Conservation (phyloP, 257 asterid genomes). For the Prunella vulgaris region DNA sequence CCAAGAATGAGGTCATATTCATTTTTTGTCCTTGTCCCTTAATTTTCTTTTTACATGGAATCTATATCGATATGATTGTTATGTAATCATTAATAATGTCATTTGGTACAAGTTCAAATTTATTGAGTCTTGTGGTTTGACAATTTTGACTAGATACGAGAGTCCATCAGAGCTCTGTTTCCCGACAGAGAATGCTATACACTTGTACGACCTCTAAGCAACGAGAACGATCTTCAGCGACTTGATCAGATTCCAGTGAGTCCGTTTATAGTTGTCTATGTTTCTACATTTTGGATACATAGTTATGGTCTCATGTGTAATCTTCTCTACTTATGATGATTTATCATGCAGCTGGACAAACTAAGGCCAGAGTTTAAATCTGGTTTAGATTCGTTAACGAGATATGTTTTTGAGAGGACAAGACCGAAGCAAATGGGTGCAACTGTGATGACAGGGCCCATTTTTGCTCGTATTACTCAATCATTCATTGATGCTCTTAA, state of each 20-base stretch:
- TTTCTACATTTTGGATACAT: slow-evolving; percentile 8
- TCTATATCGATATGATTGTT: not conserved
- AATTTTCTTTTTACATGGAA: not conserved
- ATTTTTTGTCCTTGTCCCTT: not conserved
- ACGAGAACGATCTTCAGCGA: slow-evolving; percentile 83
- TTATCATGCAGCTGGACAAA: slow-evolving; percentile 50
- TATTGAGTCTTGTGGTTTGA: slow-evolving; percentile 11
- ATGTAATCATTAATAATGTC: not conserved
- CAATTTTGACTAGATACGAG: slow-evolving; percentile 60
- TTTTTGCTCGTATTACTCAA: slow-evolving; percentile 85
- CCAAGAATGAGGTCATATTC: slow-evolving; percentile 80
- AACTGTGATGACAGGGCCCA: slow-evolving; percentile 94
- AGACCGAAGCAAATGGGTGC: slow-evolving; percentile 94
- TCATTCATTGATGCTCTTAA: slow-evolving; percentile 94
- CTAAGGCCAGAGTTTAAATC: slow-evolving; percentile 86
- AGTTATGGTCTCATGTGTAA: not conserved
- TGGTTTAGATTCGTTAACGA: slow-evolving; percentile 87
- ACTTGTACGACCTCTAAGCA: slow-evolving; percentile 88
- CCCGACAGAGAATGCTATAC: slow-evolving; percentile 97
- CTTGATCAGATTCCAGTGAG: slow-evolving; percentile 82
- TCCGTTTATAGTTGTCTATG: slow-evolving; percentile 9
- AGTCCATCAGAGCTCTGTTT: slow-evolving; percentile 97
- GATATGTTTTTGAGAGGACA: slow-evolving; percentile 88
- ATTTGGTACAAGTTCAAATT: not conserved
- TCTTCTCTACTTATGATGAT: slow-evolving; percentile 4